These are phyloP conservation scores for Diaporthe citri DNA, from an alignment of 2,329 filamentous ascomycete genomes.

Conservation along the genomic window DNA sequence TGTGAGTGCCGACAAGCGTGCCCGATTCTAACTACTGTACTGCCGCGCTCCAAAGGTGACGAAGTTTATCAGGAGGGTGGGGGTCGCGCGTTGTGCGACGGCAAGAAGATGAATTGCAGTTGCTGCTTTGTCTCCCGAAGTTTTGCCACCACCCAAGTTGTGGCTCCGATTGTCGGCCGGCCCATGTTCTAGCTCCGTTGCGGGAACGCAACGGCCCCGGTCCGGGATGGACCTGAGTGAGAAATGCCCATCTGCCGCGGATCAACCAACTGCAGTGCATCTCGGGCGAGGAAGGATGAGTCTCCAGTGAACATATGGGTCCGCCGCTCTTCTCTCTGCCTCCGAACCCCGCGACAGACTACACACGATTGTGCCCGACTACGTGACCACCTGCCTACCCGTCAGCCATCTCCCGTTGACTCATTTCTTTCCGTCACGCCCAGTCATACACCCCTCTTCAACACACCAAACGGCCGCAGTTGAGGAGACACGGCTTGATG, in stretches of 20 bases:
- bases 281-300: not conserved
- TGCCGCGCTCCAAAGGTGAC: not conserved
- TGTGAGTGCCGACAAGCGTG: constrained; percentile 1
- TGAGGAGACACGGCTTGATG: not conserved
- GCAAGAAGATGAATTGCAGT: too few relatives aligned
- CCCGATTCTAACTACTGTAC: not conserved
- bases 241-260: constrained; percentile 1
- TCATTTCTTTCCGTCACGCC: not conserved
- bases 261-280: not conserved
- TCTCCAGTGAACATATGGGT: constrained; percentile 2
- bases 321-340: not conserved
- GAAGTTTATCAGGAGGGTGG: not conserved
- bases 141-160: not conserved
- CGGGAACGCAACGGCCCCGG: constrained; percentile 21
- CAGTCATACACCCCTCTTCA: not conserved
- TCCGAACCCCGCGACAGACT: not conserved
- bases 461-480: not conserved
- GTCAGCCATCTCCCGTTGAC: not conserved
- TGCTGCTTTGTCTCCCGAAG: constrained; percentile 1
- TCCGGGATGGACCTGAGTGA: not conserved
- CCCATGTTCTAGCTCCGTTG: constrained; percentile 27
- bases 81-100: not conserved
- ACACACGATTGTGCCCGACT: not conserved
- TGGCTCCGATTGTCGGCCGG: constrained; percentile 33
- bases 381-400: not conserved